Conservation (phyloP, 306 rosid genomes). For the Quercus mongolica region DNA sequence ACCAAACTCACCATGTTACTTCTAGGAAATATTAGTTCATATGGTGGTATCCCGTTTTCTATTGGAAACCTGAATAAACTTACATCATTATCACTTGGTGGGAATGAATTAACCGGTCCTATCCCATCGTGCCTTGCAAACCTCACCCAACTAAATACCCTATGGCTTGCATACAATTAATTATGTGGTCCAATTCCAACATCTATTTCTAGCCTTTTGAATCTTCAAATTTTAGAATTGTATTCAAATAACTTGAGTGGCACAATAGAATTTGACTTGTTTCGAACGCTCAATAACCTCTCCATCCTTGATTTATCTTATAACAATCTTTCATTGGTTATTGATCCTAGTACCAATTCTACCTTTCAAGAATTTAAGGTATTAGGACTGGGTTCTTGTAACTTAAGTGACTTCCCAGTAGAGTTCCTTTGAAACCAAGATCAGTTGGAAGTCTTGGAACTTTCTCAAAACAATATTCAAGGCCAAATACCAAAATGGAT, state of each 20-base stretch:
- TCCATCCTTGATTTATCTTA: neutral
- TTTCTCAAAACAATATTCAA: too few species aligned
- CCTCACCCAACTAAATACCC: neutral
- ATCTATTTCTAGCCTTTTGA: neutral
- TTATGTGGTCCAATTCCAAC: neutral
- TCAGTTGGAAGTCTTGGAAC: too few species aligned
- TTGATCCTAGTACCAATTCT: neutral
- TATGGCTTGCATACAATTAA: too few species aligned
- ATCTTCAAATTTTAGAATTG: neutral
- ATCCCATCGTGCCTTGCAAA: neutral
- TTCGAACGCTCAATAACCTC: neutral
- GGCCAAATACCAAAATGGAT: too few species aligned
- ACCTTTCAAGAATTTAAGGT: neutral
- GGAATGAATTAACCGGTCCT: too few species aligned
- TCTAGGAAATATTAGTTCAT: too few species aligned
- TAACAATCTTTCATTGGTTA: neutral
- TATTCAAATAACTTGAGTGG: neutral
- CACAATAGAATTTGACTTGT: neutral
- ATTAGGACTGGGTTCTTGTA: neutral
- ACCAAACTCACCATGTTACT: too few species aligned
- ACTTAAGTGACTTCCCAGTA: neutral
- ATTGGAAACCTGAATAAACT: neutral
- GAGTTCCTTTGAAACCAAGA: neutral
- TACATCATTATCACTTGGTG: fast-evolving
- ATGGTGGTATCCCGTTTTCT: neutral